Base-by-base conservation (phyloP, 305 asterid species). In the Andrographis paniculata region DNA sequence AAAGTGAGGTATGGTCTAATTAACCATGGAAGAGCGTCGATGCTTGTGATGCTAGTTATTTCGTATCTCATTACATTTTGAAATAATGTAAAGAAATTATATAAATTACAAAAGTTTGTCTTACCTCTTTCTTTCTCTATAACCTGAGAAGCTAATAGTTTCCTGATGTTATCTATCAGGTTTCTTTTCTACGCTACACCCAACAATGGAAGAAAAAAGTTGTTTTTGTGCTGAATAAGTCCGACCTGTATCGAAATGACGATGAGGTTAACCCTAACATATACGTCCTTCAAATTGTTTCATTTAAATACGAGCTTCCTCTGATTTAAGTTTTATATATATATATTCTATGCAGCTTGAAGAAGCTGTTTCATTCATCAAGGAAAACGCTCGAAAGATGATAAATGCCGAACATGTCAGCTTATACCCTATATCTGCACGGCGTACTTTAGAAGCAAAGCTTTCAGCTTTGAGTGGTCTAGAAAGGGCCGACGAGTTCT, bases 121-220 rank as follows among this genome's bases (percentile, higher is more conserved):
- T 15, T 24, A 30, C 30, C 46, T 59, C 24, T 45, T 51, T 33
- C 48, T 20, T 59, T 55, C 31, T 56, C 49, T 45, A 43, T 53
- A 33, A 42, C 37, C 55, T 19, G 22, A 31, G 53, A 68, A 38
- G 35, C 63, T 72, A 48, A 71, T 55, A 21, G 41, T 37, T 20
- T 42, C 40, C 45, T 41, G 52, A 65, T 63, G 39, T 54, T 71
- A 41, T 45, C 49, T 59, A 48, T 42, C 83, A 87, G 96, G 96
- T 87, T 60, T 49, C 68, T 64, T 87, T 92, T 78, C 93, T 92
- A 53, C 95, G 93, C 61, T 92, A 87, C 55, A 87, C 76, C 60
- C 99, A 92, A 66, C 89, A 87, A 55, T 92, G 97, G 99, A 73
- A 75, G 87, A 87, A 92, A 64, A 84, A 79, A 62, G 62, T 84